These are phyloP conservation scores for Fusarium secorum DNA, from an alignment of 2,329 filamentous ascomycete species.

Conservation along the genomic window DNA sequence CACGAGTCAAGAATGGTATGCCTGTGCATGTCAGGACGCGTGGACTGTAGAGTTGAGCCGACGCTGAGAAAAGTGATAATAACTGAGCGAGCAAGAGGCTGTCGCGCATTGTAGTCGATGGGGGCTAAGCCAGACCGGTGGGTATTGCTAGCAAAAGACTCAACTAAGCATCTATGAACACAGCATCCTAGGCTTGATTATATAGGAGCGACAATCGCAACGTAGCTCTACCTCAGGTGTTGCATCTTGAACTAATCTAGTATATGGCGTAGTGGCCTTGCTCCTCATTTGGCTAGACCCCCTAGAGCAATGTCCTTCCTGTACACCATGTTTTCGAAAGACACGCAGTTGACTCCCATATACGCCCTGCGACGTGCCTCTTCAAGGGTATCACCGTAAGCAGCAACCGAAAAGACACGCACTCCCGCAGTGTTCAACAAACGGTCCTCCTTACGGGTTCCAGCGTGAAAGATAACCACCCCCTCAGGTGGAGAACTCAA, in stretches of 20 bases:
- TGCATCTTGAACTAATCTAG: not conserved
- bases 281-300: not conserved
- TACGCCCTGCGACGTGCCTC: constrained; percentile 84
- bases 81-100: not conserved
- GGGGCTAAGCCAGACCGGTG: too few species aligned
- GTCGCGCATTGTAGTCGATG: not conserved
- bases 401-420: constrained; percentile 84
- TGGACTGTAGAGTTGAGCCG: not conserved
- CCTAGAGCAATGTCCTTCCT: constrained; percentile 81
- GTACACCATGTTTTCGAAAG: constrained; percentile 84
- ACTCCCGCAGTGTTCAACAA: constrained; percentile 78
- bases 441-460: constrained; percentile 66
- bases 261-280: not conserved
- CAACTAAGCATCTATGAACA: not conserved
- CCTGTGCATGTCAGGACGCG: constrained; percentile 45
- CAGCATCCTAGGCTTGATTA: not conserved
- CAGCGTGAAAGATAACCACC: constrained; percentile 84
- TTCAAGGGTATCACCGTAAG: constrained; percentile 70
- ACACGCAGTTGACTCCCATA: constrained; percentile 70
- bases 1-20: constrained; percentile 48
- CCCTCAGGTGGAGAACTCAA: constrained; percentile 50
- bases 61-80: not conserved
- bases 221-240: not conserved
- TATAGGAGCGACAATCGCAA: not conserved
- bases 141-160: not conserved